Base-by-base conservation (phyloP, 202 grass and related monocot species). In the Musa balbisiana region DNA sequence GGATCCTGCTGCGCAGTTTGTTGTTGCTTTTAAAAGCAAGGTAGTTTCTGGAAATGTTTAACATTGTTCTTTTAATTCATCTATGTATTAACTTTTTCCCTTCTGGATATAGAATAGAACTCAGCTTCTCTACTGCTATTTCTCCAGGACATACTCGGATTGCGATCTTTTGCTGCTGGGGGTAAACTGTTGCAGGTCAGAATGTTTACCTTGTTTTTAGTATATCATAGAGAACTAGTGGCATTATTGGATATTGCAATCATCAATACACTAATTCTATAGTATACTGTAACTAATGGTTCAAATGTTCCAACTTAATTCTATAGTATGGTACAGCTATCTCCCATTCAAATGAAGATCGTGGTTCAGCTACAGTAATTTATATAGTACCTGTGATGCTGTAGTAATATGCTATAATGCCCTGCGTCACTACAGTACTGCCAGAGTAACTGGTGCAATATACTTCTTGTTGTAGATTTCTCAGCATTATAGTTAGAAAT, bases 121-220 rank as follows among this genome's bases (percentile, higher is more conserved):
- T 17, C 65, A 69, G 3, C 65, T 68, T 43, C 25, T 68, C 24
- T 11, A 19, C 15, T 49, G 4, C 49, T 50, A 69, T 19, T 49
- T 69, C 1, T 85, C 80, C 79, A 97, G 93, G 93, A 97, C 84
- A 89, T 79, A 11, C 86, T 97, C 23, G 90, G 93, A 51, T 83
- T 97, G 73, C 90, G 88, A 27, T 97, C 93, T 73, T 97, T 97
- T 73, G 88, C 89, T 79, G 88, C 90, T 83, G 90, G 90, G 71
- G 93, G 93, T 21, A 97, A 93, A 89, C 82, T 97, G 52, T 82
- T 97, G 79, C 93, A 97, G 90, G 93, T 97, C 82, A 73, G 49
- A 64, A 67, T 11, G 54, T 21, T 75, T 52, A 96, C 65, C 4
- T 53, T 17, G 23, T 22, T 78, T 73, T 74, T 27, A 11, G 27